These are phyloP conservation scores for Durotheca rogersii DNA, from an alignment of 495 filamentous ascomycete genomes.

Conservation along the genomic window DNA sequence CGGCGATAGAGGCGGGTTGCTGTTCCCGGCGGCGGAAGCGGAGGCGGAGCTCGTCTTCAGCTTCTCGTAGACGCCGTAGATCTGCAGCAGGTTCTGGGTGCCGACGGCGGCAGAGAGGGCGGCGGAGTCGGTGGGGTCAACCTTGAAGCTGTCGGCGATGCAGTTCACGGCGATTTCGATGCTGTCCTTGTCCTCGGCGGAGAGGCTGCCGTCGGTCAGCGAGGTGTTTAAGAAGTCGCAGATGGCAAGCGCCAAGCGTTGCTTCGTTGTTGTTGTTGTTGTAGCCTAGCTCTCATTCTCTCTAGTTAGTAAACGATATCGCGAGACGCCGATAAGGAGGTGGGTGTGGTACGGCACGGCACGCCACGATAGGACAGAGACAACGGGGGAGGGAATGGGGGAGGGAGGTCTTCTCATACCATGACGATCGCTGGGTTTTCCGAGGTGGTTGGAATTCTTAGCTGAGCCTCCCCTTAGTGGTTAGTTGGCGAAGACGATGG, in stretches of 20 bases:
- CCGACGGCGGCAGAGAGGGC: constrained; percentile 76
- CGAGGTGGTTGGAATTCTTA: background rate
- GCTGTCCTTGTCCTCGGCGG: constrained; percentile 81
- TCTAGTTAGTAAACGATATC: background rate
- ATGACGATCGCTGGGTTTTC: background rate
- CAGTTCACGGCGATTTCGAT: constrained; percentile 91
- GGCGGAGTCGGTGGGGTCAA: constrained; percentile 75
- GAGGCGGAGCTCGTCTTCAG: constrained; percentile 58
- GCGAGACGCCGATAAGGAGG: too few species aligned
- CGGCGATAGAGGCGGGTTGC: constrained; percentile 20
- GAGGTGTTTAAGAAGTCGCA: constrained; percentile 90
- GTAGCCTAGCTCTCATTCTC: too few species aligned
- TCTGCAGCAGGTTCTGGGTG: constrained; percentile 77
- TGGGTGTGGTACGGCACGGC: too few species aligned
- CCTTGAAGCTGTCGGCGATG: constrained; percentile 91
- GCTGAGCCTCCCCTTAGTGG: background rate
- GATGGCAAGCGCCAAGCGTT: constrained; percentile 94
- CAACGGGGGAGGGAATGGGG: too few species aligned
- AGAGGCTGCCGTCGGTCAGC: constrained; percentile 82
- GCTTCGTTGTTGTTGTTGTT: constrained; percentile 74
- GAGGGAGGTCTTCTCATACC: background rate
- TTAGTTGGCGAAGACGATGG: too few species aligned
- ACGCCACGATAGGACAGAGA: too few species aligned
- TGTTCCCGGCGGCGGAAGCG: constrained; percentile 27
- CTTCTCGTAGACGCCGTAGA: constrained; percentile 96